These are phyloP conservation scores for Aspergillus kassunensis DNA, from an alignment of 495 filamentous ascomycete species.

Conservation along the genomic window DNA sequence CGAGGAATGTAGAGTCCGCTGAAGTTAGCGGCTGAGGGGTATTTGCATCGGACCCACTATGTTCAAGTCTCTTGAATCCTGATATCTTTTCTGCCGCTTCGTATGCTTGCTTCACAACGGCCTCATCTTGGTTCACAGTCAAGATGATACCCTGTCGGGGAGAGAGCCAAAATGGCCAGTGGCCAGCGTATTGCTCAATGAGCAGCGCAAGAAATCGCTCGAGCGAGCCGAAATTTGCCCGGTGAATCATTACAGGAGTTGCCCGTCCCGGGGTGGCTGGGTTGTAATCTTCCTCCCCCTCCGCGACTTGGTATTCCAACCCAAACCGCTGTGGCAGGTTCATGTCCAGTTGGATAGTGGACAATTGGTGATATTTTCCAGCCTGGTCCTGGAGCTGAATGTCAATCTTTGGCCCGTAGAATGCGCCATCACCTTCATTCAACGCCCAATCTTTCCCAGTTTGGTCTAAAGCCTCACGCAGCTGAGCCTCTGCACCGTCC, in stretches of 20 bases:
- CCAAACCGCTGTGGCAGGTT: slow-evolving; percentile 83
- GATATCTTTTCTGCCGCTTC: slow-evolving; percentile 36
- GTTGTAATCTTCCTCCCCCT: slow-evolving; percentile 59
- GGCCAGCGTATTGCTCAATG: slow-evolving; percentile 78
- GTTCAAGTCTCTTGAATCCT: slow-evolving; percentile 29
- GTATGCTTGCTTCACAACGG: slow-evolving; percentile 55
- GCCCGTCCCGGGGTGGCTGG: slow-evolving; percentile 63
- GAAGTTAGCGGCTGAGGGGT: slow-evolving; percentile 33
- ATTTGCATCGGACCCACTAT: slow-evolving; percentile 12
- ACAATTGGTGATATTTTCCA: slow-evolving; percentile 87
- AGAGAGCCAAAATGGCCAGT: slow-evolving; percentile 90
- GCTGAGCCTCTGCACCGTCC: slow-evolving; percentile 71
- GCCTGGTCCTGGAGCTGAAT: slow-evolving; percentile 77
- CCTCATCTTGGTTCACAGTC: slow-evolving; percentile 63
- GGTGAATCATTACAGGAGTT: slow-evolving; percentile 80
- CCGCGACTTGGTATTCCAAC: slow-evolving; percentile 60
- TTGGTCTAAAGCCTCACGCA: slow-evolving; percentile 63
- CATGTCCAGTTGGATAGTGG: slow-evolving; percentile 91
- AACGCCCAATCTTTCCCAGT: slow-evolving; percentile 65
- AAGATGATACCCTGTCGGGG: slow-evolving; percentile 76
- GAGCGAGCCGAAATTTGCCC: slow-evolving; percentile 81
- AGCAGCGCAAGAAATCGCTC: slow-evolving; percentile 84
- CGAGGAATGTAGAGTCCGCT: slow-evolving; percentile 50
- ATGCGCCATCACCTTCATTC: slow-evolving; percentile 83
- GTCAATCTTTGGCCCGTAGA: slow-evolving; percentile 95